Conservation (phyloP, 306 rosid species). For the Quercus glauca region DNA sequence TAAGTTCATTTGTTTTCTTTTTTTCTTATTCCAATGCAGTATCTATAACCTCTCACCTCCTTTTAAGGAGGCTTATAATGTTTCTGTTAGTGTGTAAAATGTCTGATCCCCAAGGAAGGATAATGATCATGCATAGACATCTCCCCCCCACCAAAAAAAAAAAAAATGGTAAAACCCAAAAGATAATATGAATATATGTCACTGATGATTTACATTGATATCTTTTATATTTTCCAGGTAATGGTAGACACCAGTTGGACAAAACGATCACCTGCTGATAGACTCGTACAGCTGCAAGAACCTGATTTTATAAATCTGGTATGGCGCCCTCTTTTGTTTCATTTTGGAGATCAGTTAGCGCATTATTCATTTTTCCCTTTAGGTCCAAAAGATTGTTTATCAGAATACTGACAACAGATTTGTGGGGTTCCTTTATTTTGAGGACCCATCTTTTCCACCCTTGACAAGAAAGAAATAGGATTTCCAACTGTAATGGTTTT, state of each 20-base stretch:
- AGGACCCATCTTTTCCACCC: conserved; percentile 22
- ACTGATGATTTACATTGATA: neutral
- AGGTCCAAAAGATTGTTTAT: conserved; percentile 30
- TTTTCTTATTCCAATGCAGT: neutral
- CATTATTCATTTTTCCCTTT: conserved; percentile 9
- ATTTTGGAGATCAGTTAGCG: conserved; percentile 28
- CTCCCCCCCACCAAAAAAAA: too few species aligned
- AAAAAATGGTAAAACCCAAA: too few species aligned
- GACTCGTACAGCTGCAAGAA: conserved; percentile 25
- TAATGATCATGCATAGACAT: too few species aligned
- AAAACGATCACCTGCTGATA: conserved; percentile 24
- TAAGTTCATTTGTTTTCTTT: neutral
- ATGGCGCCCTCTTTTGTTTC: conserved; percentile 27
- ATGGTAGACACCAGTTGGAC: conserved; percentile 30
- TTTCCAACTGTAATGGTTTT: conserved; percentile 21
- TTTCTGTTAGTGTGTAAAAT: too few species aligned
- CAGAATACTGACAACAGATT: conserved; percentile 21
- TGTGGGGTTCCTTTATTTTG: conserved; percentile 33
- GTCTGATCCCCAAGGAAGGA: too few species aligned
- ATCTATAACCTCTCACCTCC: neutral
- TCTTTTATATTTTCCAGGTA: conserved; percentile 22
- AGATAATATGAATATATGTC: neutral
- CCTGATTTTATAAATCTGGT: conserved; percentile 30
- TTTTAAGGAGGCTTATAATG: too few species aligned
- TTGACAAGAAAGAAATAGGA: conserved; percentile 23